Evolutionary conservation across 2,329 filamentous ascomycete species (phyloP).

Genomic region (Stachybotrys elegans): DNA sequence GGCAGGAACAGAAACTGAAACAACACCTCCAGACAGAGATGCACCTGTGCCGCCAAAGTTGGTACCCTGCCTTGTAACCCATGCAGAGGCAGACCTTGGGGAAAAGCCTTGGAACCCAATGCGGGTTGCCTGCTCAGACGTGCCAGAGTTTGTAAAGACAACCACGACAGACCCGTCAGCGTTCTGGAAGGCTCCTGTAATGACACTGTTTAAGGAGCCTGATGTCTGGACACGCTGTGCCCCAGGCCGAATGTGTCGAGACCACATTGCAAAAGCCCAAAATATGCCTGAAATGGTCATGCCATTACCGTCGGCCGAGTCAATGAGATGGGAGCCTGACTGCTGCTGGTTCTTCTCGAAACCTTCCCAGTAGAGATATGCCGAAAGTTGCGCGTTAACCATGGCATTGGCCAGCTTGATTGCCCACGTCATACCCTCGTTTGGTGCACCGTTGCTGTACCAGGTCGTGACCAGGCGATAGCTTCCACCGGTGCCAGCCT

Average conservation of each 20-base stretch:
- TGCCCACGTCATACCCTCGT: slow-evolving; percentile 52
- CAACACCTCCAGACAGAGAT: slow-evolving; percentile 11
- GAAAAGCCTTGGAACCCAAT: slow-evolving; percentile 23
- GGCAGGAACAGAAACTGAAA: slow-evolving; percentile 15
- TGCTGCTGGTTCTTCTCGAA: slow-evolving; percentile 23
- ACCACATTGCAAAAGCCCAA: slow-evolving; percentile 37
- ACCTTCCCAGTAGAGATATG: slow-evolving; percentile 52
- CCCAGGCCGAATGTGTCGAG: slow-evolving; percentile 31
- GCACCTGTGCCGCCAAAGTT: slow-evolving; percentile 14
- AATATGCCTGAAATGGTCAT: slow-evolving; percentile 12
- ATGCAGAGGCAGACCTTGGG: slow-evolving; percentile 22
- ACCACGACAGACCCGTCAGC: slow-evolving; percentile 30
- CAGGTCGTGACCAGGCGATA: slow-evolving; percentile 29
- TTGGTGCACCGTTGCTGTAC: slow-evolving; percentile 38
- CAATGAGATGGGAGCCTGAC: slow-evolving; percentile 20
- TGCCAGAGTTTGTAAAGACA: slow-evolving; percentile 27
- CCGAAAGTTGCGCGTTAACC: slow-evolving; percentile 41
- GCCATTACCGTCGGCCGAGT: slow-evolving; percentile 16
- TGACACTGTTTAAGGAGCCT: slow-evolving; percentile 19
- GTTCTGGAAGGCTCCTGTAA: slow-evolving; percentile 30
- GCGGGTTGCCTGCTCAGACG: slow-evolving; percentile 18
- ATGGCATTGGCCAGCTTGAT: slow-evolving; percentile 47
- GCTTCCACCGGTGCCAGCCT: slow-evolving; percentile 17
- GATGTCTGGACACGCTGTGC: slow-evolving; percentile 24
- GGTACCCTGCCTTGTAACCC: slow-evolving; percentile 29